phyloP scores from a whole-genome alignment of 1,284 basidiomycete genomes.

The Xerocomus nothofagi region DNA sequence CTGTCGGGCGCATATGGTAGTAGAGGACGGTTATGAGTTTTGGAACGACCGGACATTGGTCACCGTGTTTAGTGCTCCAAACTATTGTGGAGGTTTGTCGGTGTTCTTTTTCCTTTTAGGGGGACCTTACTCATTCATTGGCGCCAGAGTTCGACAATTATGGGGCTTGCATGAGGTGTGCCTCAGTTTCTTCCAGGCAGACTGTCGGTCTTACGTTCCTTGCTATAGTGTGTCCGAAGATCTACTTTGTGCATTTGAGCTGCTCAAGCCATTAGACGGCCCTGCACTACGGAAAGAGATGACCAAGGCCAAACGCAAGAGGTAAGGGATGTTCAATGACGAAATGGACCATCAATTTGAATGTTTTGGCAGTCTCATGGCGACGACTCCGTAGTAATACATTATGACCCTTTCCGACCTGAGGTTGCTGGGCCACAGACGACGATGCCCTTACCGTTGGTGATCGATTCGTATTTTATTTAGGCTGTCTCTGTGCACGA shows the following conservation, averaged over 20 bases:
- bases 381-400: constrained; percentile 33
- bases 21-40: constrained; percentile 99
- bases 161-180: constrained; percentile 88
- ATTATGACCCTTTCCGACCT: background rate
- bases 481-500: constrained; percentile 24
- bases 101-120: constrained; percentile 5
- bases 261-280: constrained; percentile 95
- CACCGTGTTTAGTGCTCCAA: constrained; percentile 97
- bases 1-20: constrained; percentile 99
- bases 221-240: constrained; percentile 87
- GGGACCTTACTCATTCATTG: constrained; percentile 17
- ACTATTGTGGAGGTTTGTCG: constrained; percentile 88
- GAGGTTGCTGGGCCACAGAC: constrained; percentile 10
- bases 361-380: constrained; percentile 30
- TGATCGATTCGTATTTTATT: constrained; percentile 20
- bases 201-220: constrained; percentile 13
- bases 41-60: constrained; percentile 99
- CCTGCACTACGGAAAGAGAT: constrained; percentile 97
- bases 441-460: constrained; percentile 8
- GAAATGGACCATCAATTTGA: constrained; percentile 8
- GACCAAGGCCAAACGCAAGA: constrained; percentile 98
- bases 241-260: constrained; percentile 94
- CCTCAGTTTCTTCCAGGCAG: constrained; percentile 7
- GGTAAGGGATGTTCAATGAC: constrained; percentile 43
- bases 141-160: constrained; percentile 93